Conservation (phyloP, 108 stramenopile species). For the Skeletonema menzelii region DNA sequence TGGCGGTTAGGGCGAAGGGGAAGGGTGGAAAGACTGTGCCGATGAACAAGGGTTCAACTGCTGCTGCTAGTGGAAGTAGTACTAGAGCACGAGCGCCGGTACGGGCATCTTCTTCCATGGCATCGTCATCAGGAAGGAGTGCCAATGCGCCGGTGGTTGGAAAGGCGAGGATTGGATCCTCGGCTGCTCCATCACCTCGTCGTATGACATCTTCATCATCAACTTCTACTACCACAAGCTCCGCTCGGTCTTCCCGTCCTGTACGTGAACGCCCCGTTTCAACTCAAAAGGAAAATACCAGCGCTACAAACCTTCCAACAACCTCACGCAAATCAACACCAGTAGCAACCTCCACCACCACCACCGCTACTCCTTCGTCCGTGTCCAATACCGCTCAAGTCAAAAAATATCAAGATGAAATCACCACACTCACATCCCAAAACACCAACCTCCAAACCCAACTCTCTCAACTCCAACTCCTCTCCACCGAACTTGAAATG, state of each 20-base stretch:
- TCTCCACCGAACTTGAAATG: slow-evolving; percentile 55
- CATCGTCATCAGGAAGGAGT: not conserved
- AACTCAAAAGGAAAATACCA: slow-evolving; percentile 25
- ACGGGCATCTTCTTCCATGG: not conserved
- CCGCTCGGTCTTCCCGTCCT: not conserved
- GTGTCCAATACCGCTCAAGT: not conserved
- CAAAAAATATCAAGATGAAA: slow-evolving; percentile 41
- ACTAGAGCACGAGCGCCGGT: not conserved
- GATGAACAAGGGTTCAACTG: slow-evolving; percentile 18
- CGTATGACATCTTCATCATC: not conserved
- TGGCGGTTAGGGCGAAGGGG: slow-evolving; percentile 80
- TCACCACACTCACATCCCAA: slow-evolving; percentile 12
- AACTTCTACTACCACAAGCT: slow-evolving; percentile 16
- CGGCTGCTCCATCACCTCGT: not conserved
- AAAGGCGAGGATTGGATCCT: not conserved
- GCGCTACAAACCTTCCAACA: not conserved
- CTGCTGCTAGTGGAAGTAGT: not conserved
- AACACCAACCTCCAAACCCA: slow-evolving; percentile 52
- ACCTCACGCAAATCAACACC: not conserved
- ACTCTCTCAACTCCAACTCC: slow-evolving; percentile 48
- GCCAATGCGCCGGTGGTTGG: not conserved
- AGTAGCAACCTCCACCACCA: slow-evolving; percentile 5
- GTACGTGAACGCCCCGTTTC: not conserved
- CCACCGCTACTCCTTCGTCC: not conserved
- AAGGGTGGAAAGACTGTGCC: slow-evolving; percentile 79